Conservation (phyloP, 306 rosid species). For the Trifolium pratense region DNA sequence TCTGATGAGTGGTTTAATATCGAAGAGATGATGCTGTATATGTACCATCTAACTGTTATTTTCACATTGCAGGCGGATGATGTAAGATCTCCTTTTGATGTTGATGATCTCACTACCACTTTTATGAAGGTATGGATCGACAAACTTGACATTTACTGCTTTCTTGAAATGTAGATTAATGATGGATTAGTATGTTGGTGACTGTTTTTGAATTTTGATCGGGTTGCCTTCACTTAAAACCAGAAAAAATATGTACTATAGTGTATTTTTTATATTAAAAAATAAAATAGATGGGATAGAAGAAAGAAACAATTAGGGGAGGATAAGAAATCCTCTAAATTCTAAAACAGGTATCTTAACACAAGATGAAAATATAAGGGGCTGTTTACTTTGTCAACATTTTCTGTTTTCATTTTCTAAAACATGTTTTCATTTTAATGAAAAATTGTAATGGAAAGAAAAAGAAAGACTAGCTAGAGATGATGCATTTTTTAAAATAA, state of each 20-base stretch:
- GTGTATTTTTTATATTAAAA: background rate
- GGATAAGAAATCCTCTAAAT: slow-evolving; percentile 11
- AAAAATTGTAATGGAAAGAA: too few relatives aligned
- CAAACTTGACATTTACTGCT: slow-evolving; percentile 4
- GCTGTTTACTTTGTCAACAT: too few relatives aligned
- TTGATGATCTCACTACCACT: slow-evolving; percentile 78
- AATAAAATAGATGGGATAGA: background rate
- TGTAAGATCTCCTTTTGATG: slow-evolving; percentile 67
- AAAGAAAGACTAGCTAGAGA: too few relatives aligned
- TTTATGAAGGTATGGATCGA: slow-evolving; percentile 76
- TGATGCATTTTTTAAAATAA: too few relatives aligned
- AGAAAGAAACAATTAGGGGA: background rate
- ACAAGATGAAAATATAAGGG: background rate
- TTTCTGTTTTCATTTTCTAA: too few relatives aligned
- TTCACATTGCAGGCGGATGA: slow-evolving; percentile 63
- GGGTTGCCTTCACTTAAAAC: slow-evolving; percentile 8
- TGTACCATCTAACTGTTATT: slow-evolving; percentile 40
- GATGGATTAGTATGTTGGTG: slow-evolving; percentile 8
- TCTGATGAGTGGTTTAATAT: slow-evolving; percentile 18
- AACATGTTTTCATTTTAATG: too few relatives aligned
- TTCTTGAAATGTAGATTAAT: slow-evolving; percentile 22
- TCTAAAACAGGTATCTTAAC: background rate
- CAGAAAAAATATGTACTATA: background rate
- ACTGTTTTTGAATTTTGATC: background rate
- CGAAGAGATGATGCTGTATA: background rate